These are phyloP conservation scores for Fusarium begoniae DNA, from an alignment of 2,329 filamentous ascomycete species.

Conservation along the genomic window DNA sequence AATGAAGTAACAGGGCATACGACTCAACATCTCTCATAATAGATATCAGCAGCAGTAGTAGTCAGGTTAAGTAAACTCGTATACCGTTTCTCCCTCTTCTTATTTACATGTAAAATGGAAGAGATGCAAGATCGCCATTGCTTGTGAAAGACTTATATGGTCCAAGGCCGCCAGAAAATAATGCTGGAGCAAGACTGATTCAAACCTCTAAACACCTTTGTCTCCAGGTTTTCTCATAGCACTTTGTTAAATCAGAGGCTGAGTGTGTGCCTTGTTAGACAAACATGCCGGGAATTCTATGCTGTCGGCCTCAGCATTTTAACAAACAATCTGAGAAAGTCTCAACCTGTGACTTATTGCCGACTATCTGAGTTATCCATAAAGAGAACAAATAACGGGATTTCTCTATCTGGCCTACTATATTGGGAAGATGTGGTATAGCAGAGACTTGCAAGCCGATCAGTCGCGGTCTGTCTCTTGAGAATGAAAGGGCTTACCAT, in stretches of 20 bases:
- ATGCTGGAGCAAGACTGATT: not conserved
- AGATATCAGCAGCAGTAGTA: not conserved
- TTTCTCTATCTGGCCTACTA: not conserved
- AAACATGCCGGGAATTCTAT: not conserved
- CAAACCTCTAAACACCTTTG: not conserved
- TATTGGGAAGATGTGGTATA: not conserved
- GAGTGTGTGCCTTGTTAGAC: not conserved
- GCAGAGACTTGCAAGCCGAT: not conserved
- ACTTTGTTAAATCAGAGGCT: not conserved
- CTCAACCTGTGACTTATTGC: not conserved
- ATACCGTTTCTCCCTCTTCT: not conserved
- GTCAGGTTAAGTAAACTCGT: not conserved
- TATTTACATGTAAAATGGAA: not conserved
- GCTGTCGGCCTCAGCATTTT: not conserved
- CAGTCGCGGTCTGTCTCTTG: not conserved
- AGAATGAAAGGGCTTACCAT: not conserved
- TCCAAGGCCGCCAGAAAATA: not conserved
- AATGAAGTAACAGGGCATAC: not conserved
- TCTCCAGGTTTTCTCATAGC: not conserved
- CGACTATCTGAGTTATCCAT: not conserved
- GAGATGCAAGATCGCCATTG: not conserved
- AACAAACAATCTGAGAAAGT: not conserved
- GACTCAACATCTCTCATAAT: not conserved
- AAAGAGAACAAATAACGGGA: not conserved
- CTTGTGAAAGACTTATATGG: not conserved